Conservation (phyloP, 352 stramenopile genomes). For the Phytophthora cajani region DNA sequence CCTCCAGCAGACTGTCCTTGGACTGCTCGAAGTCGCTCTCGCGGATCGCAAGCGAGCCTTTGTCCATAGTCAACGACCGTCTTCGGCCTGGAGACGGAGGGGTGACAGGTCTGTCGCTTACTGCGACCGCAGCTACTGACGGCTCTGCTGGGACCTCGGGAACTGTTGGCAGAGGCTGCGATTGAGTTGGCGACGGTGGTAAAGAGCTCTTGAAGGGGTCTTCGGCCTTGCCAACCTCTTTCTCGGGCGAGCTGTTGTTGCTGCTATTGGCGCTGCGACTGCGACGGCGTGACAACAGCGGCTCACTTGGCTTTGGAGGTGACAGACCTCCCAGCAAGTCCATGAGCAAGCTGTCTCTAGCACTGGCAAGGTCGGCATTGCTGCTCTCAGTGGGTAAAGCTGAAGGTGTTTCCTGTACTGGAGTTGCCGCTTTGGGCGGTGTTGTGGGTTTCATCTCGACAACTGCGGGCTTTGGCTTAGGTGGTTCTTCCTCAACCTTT, state of each 20-base stretch:
- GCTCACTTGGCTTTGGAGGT: conserved; percentile 34
- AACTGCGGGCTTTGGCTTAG: not conserved
- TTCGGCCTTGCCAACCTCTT: conserved; percentile 20
- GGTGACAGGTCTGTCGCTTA: not conserved
- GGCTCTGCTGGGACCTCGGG: conserved; percentile 14
- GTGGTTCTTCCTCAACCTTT: conserved; percentile 5
- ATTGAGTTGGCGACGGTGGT: conserved; percentile 14
- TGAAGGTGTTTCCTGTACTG: conserved; percentile 6
- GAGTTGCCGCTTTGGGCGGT: conserved; percentile 4
- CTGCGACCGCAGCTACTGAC: not conserved
- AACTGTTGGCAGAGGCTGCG: conserved; percentile 13
- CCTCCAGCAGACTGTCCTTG: conserved; percentile 72
- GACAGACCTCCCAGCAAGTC: conserved; percentile 55
- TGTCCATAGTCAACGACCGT: conserved; percentile 52
- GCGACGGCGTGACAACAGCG: conserved; percentile 8
- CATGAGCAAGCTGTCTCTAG: conserved; percentile 61
- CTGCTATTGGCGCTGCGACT: conserved; percentile 16
- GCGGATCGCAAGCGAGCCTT: conserved; percentile 46
- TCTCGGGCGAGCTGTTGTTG: conserved; percentile 29
- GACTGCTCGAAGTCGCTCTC: conserved; percentile 74
- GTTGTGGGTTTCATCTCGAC: conserved; percentile 9
- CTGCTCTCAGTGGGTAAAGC: not conserved
- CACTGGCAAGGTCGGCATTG: conserved; percentile 34
- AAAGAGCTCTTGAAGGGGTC: conserved; percentile 19
- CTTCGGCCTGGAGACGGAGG: conserved; percentile 39